Conservation (phyloP, 75 land plant species). For the Pinus taeda region DNA sequence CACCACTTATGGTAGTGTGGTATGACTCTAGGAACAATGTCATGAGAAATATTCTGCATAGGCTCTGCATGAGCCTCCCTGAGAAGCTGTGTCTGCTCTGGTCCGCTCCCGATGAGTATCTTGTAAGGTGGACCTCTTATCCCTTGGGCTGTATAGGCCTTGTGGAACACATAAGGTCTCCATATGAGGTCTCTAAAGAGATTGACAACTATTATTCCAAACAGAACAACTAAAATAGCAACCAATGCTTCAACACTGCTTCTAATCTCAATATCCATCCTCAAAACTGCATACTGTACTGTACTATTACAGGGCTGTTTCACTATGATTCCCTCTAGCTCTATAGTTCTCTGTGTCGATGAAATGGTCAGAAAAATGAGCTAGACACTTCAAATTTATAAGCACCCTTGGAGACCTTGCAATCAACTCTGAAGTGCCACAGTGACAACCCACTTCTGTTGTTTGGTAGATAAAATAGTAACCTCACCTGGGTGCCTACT, state of each 20-base stretch:
- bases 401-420: no score
- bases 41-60: constrained; percentile 14
- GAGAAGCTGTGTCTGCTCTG: constrained; percentile 11
- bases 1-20: constrained; percentile 23
- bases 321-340: no score
- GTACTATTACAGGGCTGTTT: no score
- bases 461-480: no score
- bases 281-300: no score
- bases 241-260: not conserved
- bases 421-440: no score
- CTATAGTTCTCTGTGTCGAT: no score
- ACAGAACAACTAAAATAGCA: not conserved
- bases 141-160: constrained; percentile 16
- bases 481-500: no score
- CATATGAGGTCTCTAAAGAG: constrained; percentile 9
- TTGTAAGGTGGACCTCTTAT: constrained; percentile 20
- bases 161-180: constrained; percentile 12
- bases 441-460: no score
- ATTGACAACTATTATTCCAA: not conserved
- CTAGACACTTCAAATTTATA: no score
- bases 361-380: no score
- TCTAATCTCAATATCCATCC: not conserved
- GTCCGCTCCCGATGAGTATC: constrained; percentile 6
- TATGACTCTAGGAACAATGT: constrained; percentile 12
- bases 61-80: not conserved